Evolutionary conservation across 2,329 filamentous ascomycete genomes (phyloP).

Genomic region (Sporothrix schenckii): DNA sequence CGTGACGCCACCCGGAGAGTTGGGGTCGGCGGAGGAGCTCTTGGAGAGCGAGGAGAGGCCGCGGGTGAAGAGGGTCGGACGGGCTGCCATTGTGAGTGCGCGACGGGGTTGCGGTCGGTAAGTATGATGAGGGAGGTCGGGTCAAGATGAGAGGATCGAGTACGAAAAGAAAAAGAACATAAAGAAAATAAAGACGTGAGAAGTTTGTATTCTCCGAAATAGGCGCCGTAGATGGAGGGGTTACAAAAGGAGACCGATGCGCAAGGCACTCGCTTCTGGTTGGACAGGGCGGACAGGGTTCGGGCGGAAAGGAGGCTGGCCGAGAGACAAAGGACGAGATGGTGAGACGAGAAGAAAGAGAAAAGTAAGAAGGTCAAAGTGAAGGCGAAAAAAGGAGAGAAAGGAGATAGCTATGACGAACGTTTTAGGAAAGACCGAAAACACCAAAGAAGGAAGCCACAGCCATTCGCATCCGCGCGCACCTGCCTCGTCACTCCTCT

Average conservation of each 20-base stretch:
- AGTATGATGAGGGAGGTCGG: background rate
- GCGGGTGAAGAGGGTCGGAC: slow-evolving; percentile 63
- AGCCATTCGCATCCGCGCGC: slow-evolving; percentile 8
- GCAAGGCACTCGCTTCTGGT: slow-evolving; percentile 8
- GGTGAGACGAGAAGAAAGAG: background rate
- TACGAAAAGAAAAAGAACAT: background rate
- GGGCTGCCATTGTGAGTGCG: slow-evolving; percentile 52
- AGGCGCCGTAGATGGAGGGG: slow-evolving; percentile 6
- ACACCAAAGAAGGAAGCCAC: background rate
- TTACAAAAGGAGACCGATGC: slow-evolving; percentile 9
- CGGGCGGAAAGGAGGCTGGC: background rate
- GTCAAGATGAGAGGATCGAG: background rate
- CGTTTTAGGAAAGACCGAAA: slow-evolving; percentile 9
- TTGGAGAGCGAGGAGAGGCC: slow-evolving; percentile 65
- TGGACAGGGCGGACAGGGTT: slow-evolving; percentile 1
- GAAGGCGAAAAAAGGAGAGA: background rate
- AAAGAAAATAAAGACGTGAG: background rate
- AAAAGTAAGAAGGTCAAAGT: background rate
- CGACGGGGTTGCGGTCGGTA: background rate
- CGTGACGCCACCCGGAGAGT: slow-evolving; percentile 62
- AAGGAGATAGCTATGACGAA: background rate
- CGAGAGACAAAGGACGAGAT: slow-evolving; percentile 14
- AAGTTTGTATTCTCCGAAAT: background rate
- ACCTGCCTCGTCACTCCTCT: slow-evolving; percentile 22
- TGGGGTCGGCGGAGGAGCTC: slow-evolving; percentile 54